phyloP scores from a whole-genome alignment of 257 asterid genomes.

The Solanum tacnaense region DNA sequence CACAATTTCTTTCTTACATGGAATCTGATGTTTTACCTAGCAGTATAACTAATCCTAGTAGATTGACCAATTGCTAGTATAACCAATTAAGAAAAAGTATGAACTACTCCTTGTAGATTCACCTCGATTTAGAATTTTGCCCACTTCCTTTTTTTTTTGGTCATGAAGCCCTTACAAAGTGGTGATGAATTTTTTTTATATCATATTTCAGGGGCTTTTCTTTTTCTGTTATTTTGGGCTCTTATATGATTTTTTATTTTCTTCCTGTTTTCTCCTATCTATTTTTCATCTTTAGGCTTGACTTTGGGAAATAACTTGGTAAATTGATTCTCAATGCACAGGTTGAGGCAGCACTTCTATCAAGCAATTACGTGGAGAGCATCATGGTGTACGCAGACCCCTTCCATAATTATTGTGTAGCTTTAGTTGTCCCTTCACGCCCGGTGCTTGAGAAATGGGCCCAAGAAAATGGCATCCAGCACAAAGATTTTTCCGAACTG shows the following conservation, averaged over 20 bases:
- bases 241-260: not conserved
- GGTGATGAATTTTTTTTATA: not conserved
- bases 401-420: slow-evolving; percentile 69
- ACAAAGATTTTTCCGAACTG: slow-evolving; percentile 43
- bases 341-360: slow-evolving; percentile 77
- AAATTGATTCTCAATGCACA: slow-evolving; percentile 6
- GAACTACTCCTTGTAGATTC: not conserved
- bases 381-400: slow-evolving; percentile 80
- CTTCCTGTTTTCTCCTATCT: not conserved
- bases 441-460: slow-evolving; percentile 79
- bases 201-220: not conserved
- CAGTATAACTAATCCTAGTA: not conserved
- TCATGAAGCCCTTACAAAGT: not conserved
- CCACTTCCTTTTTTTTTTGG: not conserved
- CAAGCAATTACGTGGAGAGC: slow-evolving; percentile 53
- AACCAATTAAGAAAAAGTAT: not conserved
- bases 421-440: slow-evolving; percentile 65
- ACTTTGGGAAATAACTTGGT: not conserved
- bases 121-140: not conserved
- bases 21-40: not conserved
- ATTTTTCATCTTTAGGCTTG: not conserved
- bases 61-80: not conserved
- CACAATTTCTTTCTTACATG: not conserved
- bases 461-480: slow-evolving; percentile 49
- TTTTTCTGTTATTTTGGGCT: not conserved